Base-by-base conservation (phyloP, 768 basidiomycete genomes). In the Gelatoporia subvermispora region DNA sequence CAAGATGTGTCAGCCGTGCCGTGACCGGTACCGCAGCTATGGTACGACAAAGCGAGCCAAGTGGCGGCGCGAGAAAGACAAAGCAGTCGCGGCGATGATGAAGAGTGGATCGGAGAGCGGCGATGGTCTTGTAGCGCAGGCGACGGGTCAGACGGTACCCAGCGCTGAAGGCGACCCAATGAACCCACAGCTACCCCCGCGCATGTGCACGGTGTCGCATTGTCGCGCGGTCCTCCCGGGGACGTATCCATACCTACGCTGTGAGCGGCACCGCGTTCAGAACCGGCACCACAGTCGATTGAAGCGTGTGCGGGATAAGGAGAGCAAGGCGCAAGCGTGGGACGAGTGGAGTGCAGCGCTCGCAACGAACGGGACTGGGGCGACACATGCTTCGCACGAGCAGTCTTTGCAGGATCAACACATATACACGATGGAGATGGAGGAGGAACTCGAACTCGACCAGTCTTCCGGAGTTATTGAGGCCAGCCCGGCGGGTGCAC, bases 181-280 rank as follows among this genome's bases (percentile, higher is more conserved):
- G 4, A 51, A 55, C 58, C 35, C 54, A 8, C 41, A 53, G 17
- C 61, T 68, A 9, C 68, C 73, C 3, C 62, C 69, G 5, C 74
- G 76, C 13, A 76, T 79, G 72, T 79, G 78, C 54, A 79, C 75
- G 5, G 77, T 81, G 18, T 78, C 76, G 22, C 79, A 79, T 55
- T 81, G 79, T 46, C 76, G 76, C 58, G 70, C 69, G 42, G 64
- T 78, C 38, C 69, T 81, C 2, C 73, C 75, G 0, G 69, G 68
- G 0, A 60, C 65, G 21, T 77, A 79, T 58, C 63, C 66, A 11
- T 81, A 65, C 60, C 75, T 77, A 47, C 74, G 77, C 28, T 81
- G 79, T 60, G 79, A 79, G 51, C 70, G 73, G 49, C 79, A 81
- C 47, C 70, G 78, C 2, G 51, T 75, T n/a, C 79, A 79, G 60